Evolutionary conservation across 768 basidiomycete species (phyloP), one percentile per base, ranked within the genome.

Genomic region (Boletus sp.): DNA sequence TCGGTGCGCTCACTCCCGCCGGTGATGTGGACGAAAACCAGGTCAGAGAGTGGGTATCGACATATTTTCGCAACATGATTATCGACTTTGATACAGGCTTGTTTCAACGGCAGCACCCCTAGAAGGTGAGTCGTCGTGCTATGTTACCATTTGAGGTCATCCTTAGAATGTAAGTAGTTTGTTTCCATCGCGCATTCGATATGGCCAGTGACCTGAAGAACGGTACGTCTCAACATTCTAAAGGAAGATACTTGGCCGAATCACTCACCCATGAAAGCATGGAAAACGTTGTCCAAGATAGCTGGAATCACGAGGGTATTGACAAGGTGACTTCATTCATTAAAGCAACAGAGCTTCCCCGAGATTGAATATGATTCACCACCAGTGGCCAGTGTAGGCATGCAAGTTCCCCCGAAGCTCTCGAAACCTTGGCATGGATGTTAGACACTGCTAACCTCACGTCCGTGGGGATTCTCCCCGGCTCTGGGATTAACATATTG

Each of bases 161-260:
- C 37, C 42, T 55, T 48, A 33, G 37, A n/a, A 28, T 50, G 24
- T 46, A n/a, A 46, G 28, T 20, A 90, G 90, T 88, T 42, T 89
- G 87, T 61, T 90, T 91, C 68, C 89, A 91, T 65, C 77, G 89
- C 53, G 90, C 89, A 32, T 85, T 91, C 59, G 90, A 92, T 62
- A 84, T 92, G 87, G 80, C 83, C 14, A 68, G 69, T 48, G 77
- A 86, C 61, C 65, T 80, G 4, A 71, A 77, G 41, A 74, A 80
- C 71, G 87, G 89, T 84, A 60, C 39, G 67, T 63, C 28, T 44
- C 5, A 15, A 39, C 9, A 24, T 24, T 24, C 18, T 45, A 28
- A 42, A 30, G 17, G 35, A 11, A 29, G 7, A 47, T 4, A 44
- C 7, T 52, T 17, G 40, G n/a, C 20, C 12, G 20, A 37, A 60